A percentile compares a stretch with the other conserved stretches of the same genome.
Conservation (phyloP, 345 rosid species). For the Boechera divaricarpa region DNA sequence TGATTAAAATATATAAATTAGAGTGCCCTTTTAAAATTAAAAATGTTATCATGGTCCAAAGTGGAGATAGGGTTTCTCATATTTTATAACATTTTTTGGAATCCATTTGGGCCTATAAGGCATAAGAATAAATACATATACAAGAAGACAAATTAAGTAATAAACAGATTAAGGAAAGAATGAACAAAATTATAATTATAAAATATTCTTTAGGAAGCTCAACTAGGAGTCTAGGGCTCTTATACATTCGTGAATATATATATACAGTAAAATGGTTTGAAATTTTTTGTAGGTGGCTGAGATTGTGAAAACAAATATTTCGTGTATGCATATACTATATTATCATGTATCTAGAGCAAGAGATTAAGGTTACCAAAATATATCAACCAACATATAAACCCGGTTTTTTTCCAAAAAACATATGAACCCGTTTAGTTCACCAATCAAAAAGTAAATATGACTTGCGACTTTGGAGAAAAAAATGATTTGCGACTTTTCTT, state of each 20-base stretch:
- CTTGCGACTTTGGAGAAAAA: neutral
- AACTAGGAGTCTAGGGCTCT: constrained; percentile 2
- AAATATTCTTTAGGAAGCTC: neutral
- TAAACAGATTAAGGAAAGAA: constrained; percentile 8
- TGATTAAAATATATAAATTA: neutral
- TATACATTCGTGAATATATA: neutral
- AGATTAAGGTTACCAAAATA: neutral
- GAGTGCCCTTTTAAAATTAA: constrained; percentile 24
- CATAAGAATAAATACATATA: constrained; percentile 41
- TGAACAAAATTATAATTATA: neutral
- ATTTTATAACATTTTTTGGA: constrained; percentile 34
- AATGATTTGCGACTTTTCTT: neutral
- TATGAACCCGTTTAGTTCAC: neutral
- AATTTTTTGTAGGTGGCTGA: neutral
- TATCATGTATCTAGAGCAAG: neutral
- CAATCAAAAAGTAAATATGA: neutral
- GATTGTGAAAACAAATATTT: neutral
- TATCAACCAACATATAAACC: neutral
- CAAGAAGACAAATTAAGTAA: constrained; percentile 32
- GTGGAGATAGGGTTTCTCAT: constrained; percentile 44
- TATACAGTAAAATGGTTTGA: no score
- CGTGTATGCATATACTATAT: no score
- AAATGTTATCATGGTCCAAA: constrained; percentile 44
- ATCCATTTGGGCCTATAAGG: constrained; percentile 39
- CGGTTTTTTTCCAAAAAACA: neutral